These are phyloP conservation scores for Grosmannia huntii DNA, from an alignment of 2,329 filamentous ascomycete species.

Conservation along the genomic window DNA sequence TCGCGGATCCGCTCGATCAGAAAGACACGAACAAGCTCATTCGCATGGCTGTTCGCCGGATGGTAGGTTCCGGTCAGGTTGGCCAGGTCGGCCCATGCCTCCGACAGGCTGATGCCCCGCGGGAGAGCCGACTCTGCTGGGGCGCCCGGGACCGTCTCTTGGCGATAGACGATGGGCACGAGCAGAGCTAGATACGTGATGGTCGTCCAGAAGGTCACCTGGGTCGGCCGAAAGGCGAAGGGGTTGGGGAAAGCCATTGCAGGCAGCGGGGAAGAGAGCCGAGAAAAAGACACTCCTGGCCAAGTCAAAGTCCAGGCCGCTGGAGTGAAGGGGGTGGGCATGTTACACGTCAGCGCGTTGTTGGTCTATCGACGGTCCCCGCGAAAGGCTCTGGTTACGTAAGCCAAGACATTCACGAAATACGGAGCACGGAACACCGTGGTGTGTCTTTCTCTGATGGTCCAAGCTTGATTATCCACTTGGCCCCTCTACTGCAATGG, in stretches of 20 bases:
- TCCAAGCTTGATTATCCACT: background rate
- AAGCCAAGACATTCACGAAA: background rate
- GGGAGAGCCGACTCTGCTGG: constrained; percentile 37
- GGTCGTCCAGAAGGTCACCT: constrained; percentile 70
- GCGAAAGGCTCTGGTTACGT: background rate
- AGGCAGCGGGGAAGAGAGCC: background rate
- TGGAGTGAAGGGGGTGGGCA: background rate
- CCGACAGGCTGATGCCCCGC: constrained; percentile 62
- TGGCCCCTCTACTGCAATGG: background rate
- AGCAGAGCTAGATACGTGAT: constrained; percentile 66
- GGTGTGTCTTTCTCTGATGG: background rate
- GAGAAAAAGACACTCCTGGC: background rate
- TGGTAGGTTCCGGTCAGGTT: constrained; percentile 64
- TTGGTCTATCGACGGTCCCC: background rate
- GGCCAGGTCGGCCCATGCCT: constrained; percentile 79
- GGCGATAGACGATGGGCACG: constrained; percentile 57
- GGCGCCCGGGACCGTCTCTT: constrained; percentile 60
- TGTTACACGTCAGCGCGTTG: background rate
- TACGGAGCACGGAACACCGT: too few species aligned
- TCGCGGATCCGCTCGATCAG: constrained; percentile 56
- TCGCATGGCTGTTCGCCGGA: constrained; percentile 76
- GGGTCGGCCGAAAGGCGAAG: constrained; percentile 65
- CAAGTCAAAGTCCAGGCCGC: background rate
- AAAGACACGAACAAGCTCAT: constrained; percentile 69
- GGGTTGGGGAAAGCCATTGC: constrained; percentile 28